Conservation (phyloP, 208 protist genomes). For the Trypanosoma cruzi region DNA sequence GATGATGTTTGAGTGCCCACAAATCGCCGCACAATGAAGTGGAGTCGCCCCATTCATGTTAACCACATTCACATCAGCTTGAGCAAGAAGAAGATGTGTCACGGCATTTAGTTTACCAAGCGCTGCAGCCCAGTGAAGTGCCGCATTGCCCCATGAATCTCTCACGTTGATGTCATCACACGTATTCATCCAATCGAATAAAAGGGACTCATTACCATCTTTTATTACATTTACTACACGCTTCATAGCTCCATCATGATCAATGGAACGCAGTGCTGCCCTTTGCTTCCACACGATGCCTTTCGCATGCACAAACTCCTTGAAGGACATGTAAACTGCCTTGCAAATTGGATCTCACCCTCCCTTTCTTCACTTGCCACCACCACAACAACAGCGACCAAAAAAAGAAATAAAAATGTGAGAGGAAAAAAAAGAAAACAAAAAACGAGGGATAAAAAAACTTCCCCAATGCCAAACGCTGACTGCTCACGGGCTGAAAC, state of each 20-base stretch:
- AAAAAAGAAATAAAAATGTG: neutral
- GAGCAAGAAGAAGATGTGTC: conserved; percentile 35
- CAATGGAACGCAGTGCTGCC: neutral
- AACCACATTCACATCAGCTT: conserved; percentile 34
- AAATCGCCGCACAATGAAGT: conserved; percentile 58
- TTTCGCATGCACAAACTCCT: neutral
- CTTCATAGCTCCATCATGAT: conserved; percentile 23
- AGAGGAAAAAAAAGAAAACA: neutral
- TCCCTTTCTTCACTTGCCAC: neutral
- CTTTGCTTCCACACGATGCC: conserved; percentile 18
- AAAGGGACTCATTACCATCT: conserved; percentile 30
- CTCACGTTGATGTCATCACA: conserved; percentile 49
- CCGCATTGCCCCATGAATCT: conserved; percentile 53
- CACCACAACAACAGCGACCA: neutral
- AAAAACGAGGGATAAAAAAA: neutral
- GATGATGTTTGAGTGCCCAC: conserved; percentile 35
- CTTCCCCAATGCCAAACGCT: too few relatives aligned
- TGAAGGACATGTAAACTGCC: neutral
- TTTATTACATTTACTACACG: conserved; percentile 37
- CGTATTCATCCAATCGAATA: conserved; percentile 51
- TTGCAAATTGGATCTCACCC: neutral
- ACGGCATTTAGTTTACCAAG: conserved; percentile 35
- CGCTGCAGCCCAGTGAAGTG: conserved; percentile 73
- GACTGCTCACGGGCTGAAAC: too few relatives aligned
- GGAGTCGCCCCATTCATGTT: conserved; percentile 59